phyloP scores from a whole-genome alignment of 768 basidiomycete species.

The Amanita brunnescens region DNA sequence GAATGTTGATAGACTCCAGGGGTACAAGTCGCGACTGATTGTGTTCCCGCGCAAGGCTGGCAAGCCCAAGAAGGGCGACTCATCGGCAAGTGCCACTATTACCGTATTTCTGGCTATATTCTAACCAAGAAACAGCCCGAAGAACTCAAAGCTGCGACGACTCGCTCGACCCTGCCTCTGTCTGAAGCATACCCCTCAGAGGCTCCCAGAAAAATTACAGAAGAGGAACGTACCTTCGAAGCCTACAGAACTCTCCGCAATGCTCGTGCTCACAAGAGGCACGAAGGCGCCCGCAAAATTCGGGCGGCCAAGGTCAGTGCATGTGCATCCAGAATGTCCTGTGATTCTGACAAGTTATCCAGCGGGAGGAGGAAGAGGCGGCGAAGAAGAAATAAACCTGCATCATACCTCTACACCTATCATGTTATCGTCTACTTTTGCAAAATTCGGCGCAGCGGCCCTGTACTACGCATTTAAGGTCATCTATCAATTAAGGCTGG shows the following conservation, averaged over 20 bases:
- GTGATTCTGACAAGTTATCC: conserved; percentile 11
- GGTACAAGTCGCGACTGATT: conserved; percentile 87
- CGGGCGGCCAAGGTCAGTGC: conserved; percentile 76
- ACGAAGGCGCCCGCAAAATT: conserved; percentile 82
- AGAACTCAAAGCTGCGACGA: conserved; percentile 71
- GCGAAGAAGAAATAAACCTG: conserved; percentile 76
- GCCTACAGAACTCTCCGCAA: conserved; percentile 86
- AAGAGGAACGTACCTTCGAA: conserved; percentile 80
- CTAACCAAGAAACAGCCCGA: conserved; percentile 46
- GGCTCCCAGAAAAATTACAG: conserved; percentile 86
- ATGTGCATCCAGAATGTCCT: background rate
- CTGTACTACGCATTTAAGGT: conserved; percentile 26
- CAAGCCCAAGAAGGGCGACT: conserved; percentile 95
- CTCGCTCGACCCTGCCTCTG: conserved; percentile 58
- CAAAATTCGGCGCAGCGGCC: conserved; percentile 28
- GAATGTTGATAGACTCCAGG: conserved; percentile 90
- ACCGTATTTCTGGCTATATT: conserved; percentile 3
- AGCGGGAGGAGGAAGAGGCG: conserved; percentile 85
- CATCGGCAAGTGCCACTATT: conserved; percentile 51
- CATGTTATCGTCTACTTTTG: conserved; percentile 17
- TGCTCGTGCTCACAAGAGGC: conserved; percentile 72
- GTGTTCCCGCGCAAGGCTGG: conserved; percentile 95
- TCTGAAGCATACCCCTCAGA: conserved; percentile 64
- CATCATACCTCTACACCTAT: conserved; percentile 13
- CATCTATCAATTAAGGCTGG: conserved; percentile 2